A percentile compares a stretch with the other conserved stretches of the same genome.
Conservation (phyloP, 192 early-diverging fungal species). For the Umbelopsis isabellina region DNA sequence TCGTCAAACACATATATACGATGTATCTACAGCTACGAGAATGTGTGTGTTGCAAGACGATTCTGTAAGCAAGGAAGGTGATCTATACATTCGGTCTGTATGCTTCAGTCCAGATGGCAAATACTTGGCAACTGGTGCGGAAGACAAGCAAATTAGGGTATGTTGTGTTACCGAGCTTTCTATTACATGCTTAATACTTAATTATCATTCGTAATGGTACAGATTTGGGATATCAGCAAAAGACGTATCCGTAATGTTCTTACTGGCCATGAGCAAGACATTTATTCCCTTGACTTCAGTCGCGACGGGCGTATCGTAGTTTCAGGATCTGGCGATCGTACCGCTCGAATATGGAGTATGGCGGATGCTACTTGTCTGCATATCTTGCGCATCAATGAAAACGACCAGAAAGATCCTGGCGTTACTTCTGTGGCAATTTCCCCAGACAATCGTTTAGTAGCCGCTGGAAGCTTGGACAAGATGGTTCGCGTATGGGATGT, state of each 20-base stretch:
- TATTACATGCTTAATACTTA: background rate
- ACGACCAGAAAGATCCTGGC: conserved; percentile 84
- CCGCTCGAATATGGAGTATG: conserved; percentile 88
- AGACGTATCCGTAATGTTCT: conserved; percentile 69
- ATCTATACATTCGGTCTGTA: conserved; percentile 94
- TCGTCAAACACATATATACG: conserved; percentile 85
- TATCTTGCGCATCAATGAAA: conserved; percentile 79
- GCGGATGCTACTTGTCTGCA: conserved; percentile 72
- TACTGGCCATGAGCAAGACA: conserved; percentile 93
- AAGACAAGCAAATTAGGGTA: conserved; percentile 92
- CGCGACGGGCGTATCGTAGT: conserved; percentile 88
- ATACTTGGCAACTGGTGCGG: conserved; percentile 91
- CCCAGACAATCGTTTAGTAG: conserved; percentile 85
- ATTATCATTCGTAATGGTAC: background rate
- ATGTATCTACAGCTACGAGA: conserved; percentile 74
- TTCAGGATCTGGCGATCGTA: conserved; percentile 86
- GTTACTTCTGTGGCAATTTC: conserved; percentile 95
- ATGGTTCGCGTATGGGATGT: conserved; percentile 94
- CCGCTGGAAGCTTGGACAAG: conserved; percentile 89
- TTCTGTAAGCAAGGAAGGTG: conserved; percentile 70
- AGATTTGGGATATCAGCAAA: conserved; percentile 72
- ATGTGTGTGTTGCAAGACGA: conserved; percentile 79
- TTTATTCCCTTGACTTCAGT: conserved; percentile 95
- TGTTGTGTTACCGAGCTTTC: conserved; percentile 1
- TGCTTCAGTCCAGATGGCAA: conserved; percentile 94